phyloP scores from a whole-genome alignment of 169 alveolate species.

The Plasmodium malariae region DNA sequence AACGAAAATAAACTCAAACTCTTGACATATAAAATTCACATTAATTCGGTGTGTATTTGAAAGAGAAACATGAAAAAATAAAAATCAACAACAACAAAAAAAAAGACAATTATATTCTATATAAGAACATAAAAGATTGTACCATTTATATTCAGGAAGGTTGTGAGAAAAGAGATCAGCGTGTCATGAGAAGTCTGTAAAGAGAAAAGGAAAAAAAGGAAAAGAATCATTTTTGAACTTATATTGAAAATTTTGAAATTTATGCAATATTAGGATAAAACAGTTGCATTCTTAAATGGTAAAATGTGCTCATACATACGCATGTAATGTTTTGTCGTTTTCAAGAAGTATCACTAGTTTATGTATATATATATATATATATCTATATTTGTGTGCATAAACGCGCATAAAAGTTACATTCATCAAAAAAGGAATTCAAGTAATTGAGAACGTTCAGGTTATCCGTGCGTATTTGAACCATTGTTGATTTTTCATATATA shows the following conservation, averaged over 20 bases:
- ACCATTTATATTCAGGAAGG: not conserved
- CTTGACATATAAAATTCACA: not conserved
- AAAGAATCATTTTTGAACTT: not conserved
- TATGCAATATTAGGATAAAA: not conserved
- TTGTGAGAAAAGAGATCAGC: not conserved
- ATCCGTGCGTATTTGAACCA: constrained; percentile 71
- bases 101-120: not conserved
- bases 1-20: not conserved
- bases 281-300: not conserved
- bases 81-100: not conserved
- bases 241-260: not conserved
- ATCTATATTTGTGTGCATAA: too few relatives aligned
- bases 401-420: too few relatives aligned
- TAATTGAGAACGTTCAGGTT: constrained; percentile 52
- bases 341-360: not conserved
- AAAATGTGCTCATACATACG: not conserved
- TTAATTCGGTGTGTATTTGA: not conserved
- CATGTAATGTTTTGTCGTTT: too few relatives aligned
- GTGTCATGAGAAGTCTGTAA: constrained; percentile 1
- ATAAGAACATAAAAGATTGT: not conserved
- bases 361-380: not conserved
- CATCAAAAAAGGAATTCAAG: constrained; percentile 45
- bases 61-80: not conserved
- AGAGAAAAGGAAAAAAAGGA: not conserved
- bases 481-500: constrained; percentile 32